phyloP scores from a whole-genome alignment of 129 eudicot species.

The Centaurea solstitialis region DNA sequence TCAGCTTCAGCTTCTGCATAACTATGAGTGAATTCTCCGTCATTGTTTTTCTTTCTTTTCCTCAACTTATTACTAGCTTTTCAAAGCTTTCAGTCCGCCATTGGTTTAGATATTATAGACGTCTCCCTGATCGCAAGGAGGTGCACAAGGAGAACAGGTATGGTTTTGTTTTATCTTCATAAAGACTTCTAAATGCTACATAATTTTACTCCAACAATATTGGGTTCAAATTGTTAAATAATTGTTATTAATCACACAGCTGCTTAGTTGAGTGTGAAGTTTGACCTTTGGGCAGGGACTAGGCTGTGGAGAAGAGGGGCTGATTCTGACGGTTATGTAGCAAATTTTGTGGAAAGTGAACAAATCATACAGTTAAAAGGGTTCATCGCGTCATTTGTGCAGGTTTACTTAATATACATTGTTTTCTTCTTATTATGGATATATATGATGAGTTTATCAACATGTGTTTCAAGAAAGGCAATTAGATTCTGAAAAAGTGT shows the following conservation, averaged over 20 bases:
- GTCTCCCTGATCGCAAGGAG: conserved; percentile 81
- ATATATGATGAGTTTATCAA: background rate
- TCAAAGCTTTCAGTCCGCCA: conserved; percentile 75
- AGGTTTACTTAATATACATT: conserved; percentile 8
- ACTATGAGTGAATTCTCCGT: background rate
- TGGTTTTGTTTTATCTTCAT: background rate
- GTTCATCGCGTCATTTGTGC: background rate
- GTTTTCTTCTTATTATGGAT: conserved; percentile 2
- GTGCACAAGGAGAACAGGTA: conserved; percentile 81
- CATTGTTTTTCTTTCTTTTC: background rate
- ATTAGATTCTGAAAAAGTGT: background rate
- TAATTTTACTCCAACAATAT: background rate
- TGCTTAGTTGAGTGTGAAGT: background rate
- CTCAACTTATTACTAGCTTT: conserved; percentile 68
- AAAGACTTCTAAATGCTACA: too few species aligned
- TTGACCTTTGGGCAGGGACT: conserved; percentile 53
- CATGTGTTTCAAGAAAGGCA: background rate
- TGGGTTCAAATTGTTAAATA: background rate
- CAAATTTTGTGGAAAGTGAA: conserved; percentile 89
- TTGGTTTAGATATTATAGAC: conserved; percentile 72
- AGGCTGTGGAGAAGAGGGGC: conserved; percentile 99
- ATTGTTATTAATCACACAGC: background rate
- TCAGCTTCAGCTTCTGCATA: background rate
- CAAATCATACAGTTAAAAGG: conserved; percentile 71
- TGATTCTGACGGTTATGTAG: conserved; percentile 87